Conservation (phyloP, 1,139 yeast genomes). For the Lodderomyces jiufengensis region DNA sequence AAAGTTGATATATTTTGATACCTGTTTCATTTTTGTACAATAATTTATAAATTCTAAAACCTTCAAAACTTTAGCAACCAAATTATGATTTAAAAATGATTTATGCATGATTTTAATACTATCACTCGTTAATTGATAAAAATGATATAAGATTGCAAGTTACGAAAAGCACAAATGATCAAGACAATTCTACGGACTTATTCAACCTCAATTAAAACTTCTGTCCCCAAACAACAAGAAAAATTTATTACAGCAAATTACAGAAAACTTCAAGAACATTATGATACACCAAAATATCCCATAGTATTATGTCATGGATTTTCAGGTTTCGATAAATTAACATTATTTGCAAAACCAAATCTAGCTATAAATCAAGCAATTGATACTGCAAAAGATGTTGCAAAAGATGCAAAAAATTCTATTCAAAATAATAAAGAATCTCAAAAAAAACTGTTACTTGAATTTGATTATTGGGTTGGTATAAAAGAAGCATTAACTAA, state of each 20-base stretch:
- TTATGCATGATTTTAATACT: no score
- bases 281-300: slow-evolving; percentile 49
- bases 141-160: no score
- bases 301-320: slow-evolving; percentile 82
- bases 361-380: slow-evolving; percentile 15
- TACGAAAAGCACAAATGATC: no score
- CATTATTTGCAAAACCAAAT: slow-evolving; percentile 39
- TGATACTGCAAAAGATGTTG: slow-evolving; percentile 14
- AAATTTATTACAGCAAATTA: slow-evolving; percentile 8
- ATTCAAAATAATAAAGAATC: not conserved
- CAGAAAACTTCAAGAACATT: slow-evolving; percentile 18
- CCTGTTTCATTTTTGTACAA: no score
- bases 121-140: no score
- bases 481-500: slow-evolving; percentile 57
- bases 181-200: no score
- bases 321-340: slow-evolving; percentile 69
- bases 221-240: not conserved
- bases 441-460: slow-evolving; percentile 23
- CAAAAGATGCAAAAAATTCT: not conserved
- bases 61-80: no score
- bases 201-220: no score
- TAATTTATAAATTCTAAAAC: no score
- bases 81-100: no score
- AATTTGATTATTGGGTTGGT: slow-evolving; percentile 79
- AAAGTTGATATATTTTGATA: no score